Percentiles rank a stretch among this genome's conserved stretches.
These are phyloP conservation scores for Cenchrus purpureus DNA, from an alignment of 176 grass and related monocot genomes.

Conservation along the genomic window DNA sequence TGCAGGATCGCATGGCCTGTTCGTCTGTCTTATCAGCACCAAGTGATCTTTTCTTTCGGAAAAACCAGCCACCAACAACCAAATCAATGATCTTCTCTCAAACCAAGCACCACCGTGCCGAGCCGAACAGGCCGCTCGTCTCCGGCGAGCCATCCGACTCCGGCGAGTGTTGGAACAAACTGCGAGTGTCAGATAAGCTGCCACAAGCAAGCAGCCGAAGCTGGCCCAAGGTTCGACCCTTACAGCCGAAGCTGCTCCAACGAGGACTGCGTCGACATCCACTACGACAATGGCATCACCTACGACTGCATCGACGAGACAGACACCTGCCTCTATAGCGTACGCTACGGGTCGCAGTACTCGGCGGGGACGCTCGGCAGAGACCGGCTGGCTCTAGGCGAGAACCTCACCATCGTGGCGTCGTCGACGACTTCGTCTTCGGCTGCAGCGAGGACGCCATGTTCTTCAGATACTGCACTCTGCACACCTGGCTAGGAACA, in stretches of 20 bases:
- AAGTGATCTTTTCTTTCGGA: too few species aligned
- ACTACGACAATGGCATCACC: not conserved
- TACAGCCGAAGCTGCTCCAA: not conserved
- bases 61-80: too few species aligned
- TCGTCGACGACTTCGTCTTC: slow-evolving; percentile 30
- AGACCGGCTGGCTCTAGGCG: slow-evolving; percentile 36
- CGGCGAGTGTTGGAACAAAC: too few species aligned
- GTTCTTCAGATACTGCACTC: too few species aligned
- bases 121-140: too few species aligned
- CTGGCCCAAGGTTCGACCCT: slow-evolving; percentile 8
- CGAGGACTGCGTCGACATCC: not conserved
- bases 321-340: too few species aligned
- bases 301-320: slow-evolving; percentile 34
- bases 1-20: too few species aligned
- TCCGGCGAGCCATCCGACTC: too few species aligned
- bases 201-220: not conserved
- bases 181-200: not conserved
- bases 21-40: too few species aligned
- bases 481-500: too few species aligned
- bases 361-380: not conserved
- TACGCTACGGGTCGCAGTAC: slow-evolving; percentile 46
- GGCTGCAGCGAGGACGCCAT: slow-evolving; percentile 25
- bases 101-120: too few species aligned
- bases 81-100: too few species aligned
- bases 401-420: not conserved